phyloP scores from a whole-genome alignment of 1,139 yeast species.

The Debaryomyces coudertii region DNA sequence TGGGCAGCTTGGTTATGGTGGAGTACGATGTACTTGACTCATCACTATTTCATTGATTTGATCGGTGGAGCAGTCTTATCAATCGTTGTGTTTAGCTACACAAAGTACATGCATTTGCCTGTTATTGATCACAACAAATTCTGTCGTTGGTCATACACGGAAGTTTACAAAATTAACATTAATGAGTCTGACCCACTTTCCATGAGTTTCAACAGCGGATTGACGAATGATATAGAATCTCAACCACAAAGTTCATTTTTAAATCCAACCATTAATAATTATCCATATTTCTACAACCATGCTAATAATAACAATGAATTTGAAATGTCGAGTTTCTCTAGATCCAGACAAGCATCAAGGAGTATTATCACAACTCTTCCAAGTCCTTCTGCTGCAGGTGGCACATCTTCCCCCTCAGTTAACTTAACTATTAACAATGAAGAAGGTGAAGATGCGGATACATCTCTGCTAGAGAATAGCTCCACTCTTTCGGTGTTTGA shows the following conservation, averaged over 20 bases:
- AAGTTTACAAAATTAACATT: constrained; percentile 32
- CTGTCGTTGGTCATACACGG: constrained; percentile 83
- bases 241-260: constrained; percentile 6
- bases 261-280: constrained; percentile 3
- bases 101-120: constrained; percentile 79
- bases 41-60: constrained; percentile 90
- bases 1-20: constrained; percentile 96
- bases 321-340: constrained; percentile 33
- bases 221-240: constrained; percentile 6
- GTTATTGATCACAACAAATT: constrained; percentile 60
- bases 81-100: constrained; percentile 68
- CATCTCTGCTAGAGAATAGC: constrained; percentile 36
- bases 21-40: constrained; percentile 96
- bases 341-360: constrained; percentile 40
- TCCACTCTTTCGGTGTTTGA: constrained; percentile 48
- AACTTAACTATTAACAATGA: constrained; percentile 18
- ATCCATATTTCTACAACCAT: constrained; percentile 12
- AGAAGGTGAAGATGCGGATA: constrained; percentile 32
- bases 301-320: constrained; percentile 20
- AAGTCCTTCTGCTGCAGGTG: constrained; percentile 13
- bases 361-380: constrained; percentile 21
- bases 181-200: constrained; percentile 40
- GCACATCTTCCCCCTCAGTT: constrained; percentile 22
- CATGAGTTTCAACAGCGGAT: constrained; percentile 14
- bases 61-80: constrained; percentile 88